These are phyloP conservation scores for Backusella tarrabulga DNA, from an alignment of 192 early-diverging fungal genomes.

Conservation along the genomic window DNA sequence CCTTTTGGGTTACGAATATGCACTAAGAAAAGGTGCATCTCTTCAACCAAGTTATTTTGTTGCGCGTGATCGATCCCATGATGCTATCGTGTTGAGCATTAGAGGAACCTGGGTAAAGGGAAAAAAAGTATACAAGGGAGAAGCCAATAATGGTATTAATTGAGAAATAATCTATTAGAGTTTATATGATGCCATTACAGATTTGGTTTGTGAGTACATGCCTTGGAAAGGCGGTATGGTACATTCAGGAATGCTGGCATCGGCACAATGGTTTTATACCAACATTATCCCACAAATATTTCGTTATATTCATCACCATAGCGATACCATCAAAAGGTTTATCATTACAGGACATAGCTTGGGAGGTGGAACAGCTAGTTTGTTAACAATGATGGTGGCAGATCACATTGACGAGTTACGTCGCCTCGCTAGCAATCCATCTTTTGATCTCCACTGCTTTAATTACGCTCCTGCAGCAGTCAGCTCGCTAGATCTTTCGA, in stretches of 20 bases:
- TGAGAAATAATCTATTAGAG: conserved; percentile 36
- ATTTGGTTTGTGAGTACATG: conserved; percentile 72
- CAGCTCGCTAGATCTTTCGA: conserved; percentile 45
- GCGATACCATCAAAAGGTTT: conserved; percentile 36
- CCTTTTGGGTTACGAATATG: conserved; percentile 69
- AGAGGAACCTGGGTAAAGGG: conserved; percentile 63
- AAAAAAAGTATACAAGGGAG: background rate
- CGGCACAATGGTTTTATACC: conserved; percentile 63
- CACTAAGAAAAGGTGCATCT: conserved; percentile 51
- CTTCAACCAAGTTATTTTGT: conserved; percentile 77
- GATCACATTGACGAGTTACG: conserved; percentile 40
- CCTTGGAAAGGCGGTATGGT: conserved; percentile 77
- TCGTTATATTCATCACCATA: conserved; percentile 38
- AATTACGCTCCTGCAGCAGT: conserved; percentile 56
- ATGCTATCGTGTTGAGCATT: conserved; percentile 64
- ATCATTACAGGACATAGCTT: conserved; percentile 65
- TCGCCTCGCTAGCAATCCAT: conserved; percentile 34
- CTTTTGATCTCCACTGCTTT: conserved; percentile 41
- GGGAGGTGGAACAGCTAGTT: conserved; percentile 57
- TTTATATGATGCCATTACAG: conserved; percentile 70
- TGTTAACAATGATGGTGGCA: conserved; percentile 61
- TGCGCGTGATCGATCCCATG: conserved; percentile 55
- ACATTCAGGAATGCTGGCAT: conserved; percentile 71
- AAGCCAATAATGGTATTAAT: background rate
- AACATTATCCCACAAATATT: conserved; percentile 59